Evolutionary conservation across 2,329 filamentous ascomycete species (phyloP), one percentile per base, ranked within the genome.

Genomic region (Cordyceps militaris): DNA sequence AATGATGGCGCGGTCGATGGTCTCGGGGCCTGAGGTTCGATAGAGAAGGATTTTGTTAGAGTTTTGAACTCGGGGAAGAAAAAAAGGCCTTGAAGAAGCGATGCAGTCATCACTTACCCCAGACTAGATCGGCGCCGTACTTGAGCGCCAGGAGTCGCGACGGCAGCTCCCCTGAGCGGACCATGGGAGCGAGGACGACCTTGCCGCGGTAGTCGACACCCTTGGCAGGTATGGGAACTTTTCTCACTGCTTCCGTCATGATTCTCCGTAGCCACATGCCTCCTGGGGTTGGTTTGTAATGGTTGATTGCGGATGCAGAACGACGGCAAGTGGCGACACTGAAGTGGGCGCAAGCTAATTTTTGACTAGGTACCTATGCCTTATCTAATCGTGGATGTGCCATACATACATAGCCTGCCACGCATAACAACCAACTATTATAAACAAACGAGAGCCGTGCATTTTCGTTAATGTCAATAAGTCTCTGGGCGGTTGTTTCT

Each of bases 51-150:
- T 23, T 8, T 10, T 13, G 24, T 38, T 36, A 42, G 38, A n/a
- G n/a, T n/a, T n/a, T n/a, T n/a, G 11, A 5, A 14, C 10, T 24
- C 8, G 6, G 7, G 23, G 6, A 19, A 40, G 13, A 14, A 28
- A 11, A 6, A n/a, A n/a, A 13, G 8, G 8, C 4, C 4, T 10
- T 10, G 21, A 24, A 14, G 13, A 19, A 24, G 8, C 32, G 26
- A 19, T 24, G 44, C 34, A 26, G 24, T 43, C n/a, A 19, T 28
- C 4, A 74, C 79, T 64, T 71, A 89, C 87, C 93, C 93, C 94
- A 99, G 63, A 99, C 94, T 16, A 99, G 79, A 73, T 99, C 94
- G 54, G 94, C 94, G 63, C 94, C 94, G 71, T 99, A 97, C 68
- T 95, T 89, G 61, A 99, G 83, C 32, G 94, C 90, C 44, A 96